Base-by-base conservation (phyloP, 1,284 basidiomycete genomes). In the Cryptococcus sp. region DNA sequence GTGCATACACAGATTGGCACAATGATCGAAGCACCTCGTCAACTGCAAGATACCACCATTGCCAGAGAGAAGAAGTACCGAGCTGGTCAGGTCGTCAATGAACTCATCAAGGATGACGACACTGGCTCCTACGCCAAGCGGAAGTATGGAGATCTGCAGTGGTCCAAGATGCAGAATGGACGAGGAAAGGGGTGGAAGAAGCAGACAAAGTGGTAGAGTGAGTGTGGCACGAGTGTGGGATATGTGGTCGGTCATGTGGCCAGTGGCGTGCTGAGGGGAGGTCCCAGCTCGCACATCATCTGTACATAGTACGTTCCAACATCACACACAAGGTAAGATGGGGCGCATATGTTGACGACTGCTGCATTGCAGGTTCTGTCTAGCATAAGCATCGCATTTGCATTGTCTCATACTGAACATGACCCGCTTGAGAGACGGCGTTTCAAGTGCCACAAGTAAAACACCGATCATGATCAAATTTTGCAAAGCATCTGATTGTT, bases 101-200 rank as follows among this genome's bases (percentile, higher is more conserved):
- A 92, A 71, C 81, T 98, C 19, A 86, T 97, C 50, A 87, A 88
- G 64, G 93, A 98, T 79, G 87, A 89, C 2, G 88, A 90, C 74
- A 86, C 91, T 19, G 87, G 86, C 68, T 83, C 87, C 56, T 97
- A 96, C 75, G 90, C 94, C 42, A 97, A 97, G 82, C 87, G 87
- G 80, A 98, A 97, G 81, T 97, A 93, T 77, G 85, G 85, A 60
- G 91, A 95, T 64, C 78, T 96, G 58, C 90, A 93, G 78, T 74
- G 77, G 27, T 84, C 85, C 59, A 84, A 88, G 66, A 88, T 86
- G 55, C 86, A 87, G 47, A 87, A 82, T 71, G 91, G 91, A 11
- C 83, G 85, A 61, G 88, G 87, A 54, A 91, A 89, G 10, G 81
- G 90, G 15, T 84, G 83, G 60, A 85, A 85, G 64, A 90, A 86